Percentiles rank a stretch among this genome's conserved stretches.
Evolutionary conservation across 768 basidiomycete species (phyloP).

Genomic region (Lactifluus hygrophoroides): DNA sequence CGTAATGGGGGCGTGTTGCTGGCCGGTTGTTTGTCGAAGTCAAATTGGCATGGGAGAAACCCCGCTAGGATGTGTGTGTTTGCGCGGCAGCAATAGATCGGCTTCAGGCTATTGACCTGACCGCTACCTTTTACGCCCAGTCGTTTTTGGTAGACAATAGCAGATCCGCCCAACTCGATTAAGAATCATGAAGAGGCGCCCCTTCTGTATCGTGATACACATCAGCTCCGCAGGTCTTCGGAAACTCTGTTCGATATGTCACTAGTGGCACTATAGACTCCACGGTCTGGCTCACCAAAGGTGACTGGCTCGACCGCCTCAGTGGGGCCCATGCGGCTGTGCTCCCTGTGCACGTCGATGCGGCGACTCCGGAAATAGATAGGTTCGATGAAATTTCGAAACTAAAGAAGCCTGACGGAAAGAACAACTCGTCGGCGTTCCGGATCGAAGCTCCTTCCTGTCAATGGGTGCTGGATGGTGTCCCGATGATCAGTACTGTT

Average conservation of each 20-base stretch:
- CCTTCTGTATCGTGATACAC: neutral
- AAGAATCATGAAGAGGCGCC: neutral
- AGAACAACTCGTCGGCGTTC: neutral
- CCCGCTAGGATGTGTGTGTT: neutral
- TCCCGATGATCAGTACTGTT: constrained; percentile 1
- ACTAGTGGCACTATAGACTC: too few species aligned
- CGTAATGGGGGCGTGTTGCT: neutral
- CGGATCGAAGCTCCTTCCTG: neutral
- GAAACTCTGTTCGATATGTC: neutral
- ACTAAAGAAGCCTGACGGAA: neutral
- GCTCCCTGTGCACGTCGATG: constrained; percentile 4
- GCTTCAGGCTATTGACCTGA: neutral
- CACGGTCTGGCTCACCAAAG: constrained; percentile 1
- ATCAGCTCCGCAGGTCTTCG: neutral
- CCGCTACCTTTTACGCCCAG: neutral
- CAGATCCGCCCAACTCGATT: neutral
- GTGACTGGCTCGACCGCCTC: neutral
- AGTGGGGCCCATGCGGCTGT: constrained; percentile 9
- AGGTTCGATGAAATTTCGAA: neutral
- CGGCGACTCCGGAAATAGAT: constrained; percentile 3
- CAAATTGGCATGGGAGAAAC: neutral
- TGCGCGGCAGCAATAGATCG: neutral
- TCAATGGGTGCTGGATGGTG: neutral
- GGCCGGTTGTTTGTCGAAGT: neutral
- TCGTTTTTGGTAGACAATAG: neutral